A percentile compares a stretch with the other conserved stretches of the same genome.
phyloP scores from a whole-genome alignment of 78 protist genomes.

The Dictyostelium discoideum region dicty_2.7 NC_007090.3:3929001-3929500 shows the following conservation, averaged over 20 bases:
- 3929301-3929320: no score
- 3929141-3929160: background rate
- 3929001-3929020: background rate
- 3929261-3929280: no score
- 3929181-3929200: background rate
- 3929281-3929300: no score
- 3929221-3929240: no score
- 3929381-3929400: no score
- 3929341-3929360: background rate
- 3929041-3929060: background rate
- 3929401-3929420: no score
- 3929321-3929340: no score
- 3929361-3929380: no score
- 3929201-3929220: no score
- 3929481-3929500: background rate
- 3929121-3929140: background rate
- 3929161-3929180: background rate
- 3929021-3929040: background rate
- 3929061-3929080: background rate
- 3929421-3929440: background rate
- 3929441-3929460: background rate
- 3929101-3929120: background rate
- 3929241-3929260: no score
- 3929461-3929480: background rate
- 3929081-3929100: background rate